Evolutionary conservation across 192 early-diverging fungal genomes (phyloP), one percentile per base, ranked within the genome.

Genomic region (Phlyctochytrium planicorne): DNA sequence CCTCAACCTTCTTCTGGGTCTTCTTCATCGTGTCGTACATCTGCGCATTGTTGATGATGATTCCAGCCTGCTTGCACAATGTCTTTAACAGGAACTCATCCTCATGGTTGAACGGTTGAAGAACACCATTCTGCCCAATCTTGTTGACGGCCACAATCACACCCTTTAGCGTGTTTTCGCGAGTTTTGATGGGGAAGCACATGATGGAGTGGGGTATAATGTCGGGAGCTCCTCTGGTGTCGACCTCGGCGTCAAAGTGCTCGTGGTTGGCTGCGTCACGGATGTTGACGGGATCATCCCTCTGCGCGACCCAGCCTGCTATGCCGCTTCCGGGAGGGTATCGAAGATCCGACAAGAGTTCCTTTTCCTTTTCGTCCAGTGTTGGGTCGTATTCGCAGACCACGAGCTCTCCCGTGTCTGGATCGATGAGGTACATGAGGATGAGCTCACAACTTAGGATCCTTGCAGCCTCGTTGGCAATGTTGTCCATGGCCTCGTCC

Each of bases 1-100:
- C 80, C 59, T 75, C 72, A 3, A 81, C 75, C 66, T 80, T 83
- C 64, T 83, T 75, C 63, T 83, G 82, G 23, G 81, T 74, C 17
- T 63, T 75, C 27, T 61, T 63, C 69, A 83, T 73, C 2, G 81
- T 63, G 30, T 83, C 78, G 57, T 78, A 83, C 12, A 76, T 68
- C 37, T 81, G 63, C 35, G 68, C 68, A 63, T 77, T 82, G 52
- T 63, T 66, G 56, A 80, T 60, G 36, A 81, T 64, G 24, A 63
- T 68, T n/a, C 66, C 73, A 6, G 75, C 71, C 40, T 61, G 57
- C 25, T 30, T 69, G 29, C 60, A 61, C 3, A 82, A 30, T 14
- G 57, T 61, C 34, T 70, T 62, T 30, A 78, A 56, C 20, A 82
- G 37, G 68, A 63, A 76, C 35, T 79, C 80, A 34, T 82, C 80